Percentiles rank a stretch among this genome's conserved stretches.
Evolutionary conservation across 768 basidiomycete species (phyloP).

Genomic region (Macrolepiota dolichaula): DNA sequence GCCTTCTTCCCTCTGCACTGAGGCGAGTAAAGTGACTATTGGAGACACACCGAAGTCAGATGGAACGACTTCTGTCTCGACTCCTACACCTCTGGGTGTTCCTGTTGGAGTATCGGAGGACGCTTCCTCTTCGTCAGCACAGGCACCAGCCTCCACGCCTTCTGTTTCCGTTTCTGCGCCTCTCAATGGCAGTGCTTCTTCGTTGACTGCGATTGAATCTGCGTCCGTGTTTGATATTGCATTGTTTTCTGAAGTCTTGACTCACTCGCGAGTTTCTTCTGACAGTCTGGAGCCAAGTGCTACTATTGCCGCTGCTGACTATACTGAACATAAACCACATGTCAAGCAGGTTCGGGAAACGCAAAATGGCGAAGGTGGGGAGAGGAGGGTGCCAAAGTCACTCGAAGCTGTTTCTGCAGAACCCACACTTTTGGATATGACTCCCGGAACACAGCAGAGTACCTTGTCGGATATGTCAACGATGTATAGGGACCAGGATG

Average conservation of each 20-base stretch:
- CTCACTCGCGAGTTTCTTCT: constrained; percentile 34
- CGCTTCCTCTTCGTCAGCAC: constrained; percentile 2
- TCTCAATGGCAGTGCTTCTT: constrained; percentile 1
- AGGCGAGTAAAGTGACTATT: constrained; percentile 11
- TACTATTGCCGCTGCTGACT: constrained; percentile 43
- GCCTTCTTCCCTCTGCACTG: constrained; percentile 25
- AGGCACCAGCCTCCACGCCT: neutral
- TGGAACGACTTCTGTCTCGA: constrained; percentile 4
- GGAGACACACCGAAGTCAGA: constrained; percentile 9
- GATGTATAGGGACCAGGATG: neutral
- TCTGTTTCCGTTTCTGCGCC: constrained; percentile 9
- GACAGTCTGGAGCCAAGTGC: constrained; percentile 35
- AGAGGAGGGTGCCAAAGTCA: constrained; percentile 24
- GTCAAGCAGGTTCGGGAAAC: constrained; percentile 29
- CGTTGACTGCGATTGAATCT: constrained; percentile 28
- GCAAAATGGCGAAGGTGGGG: neutral
- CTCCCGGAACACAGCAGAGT: constrained; percentile 29
- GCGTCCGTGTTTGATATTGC: constrained; percentile 49
- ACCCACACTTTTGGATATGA: constrained; percentile 46
- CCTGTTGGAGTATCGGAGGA: neutral
- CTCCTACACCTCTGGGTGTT: neutral
- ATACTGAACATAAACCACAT: constrained; percentile 39
- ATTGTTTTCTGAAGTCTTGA: constrained; percentile 30
- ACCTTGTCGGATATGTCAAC: neutral
- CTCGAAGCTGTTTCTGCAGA: constrained; percentile 45